Conservation (phyloP, 2,329 filamentous ascomycete genomes). For the Verticillium tricorpus region DNA sequence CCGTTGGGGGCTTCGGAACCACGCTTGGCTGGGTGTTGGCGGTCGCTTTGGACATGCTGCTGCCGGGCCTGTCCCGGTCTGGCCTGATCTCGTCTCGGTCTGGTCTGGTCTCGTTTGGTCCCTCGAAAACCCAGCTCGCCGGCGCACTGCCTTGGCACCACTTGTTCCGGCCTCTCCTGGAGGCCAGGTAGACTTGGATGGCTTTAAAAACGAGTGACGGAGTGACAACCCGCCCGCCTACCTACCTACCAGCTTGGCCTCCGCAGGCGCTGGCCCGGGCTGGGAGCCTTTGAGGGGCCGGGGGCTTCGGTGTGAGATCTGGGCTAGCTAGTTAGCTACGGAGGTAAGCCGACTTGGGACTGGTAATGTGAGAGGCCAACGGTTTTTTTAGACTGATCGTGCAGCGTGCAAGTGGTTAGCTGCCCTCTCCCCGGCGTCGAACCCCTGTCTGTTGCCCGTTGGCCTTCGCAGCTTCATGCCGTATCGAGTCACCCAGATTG, state of each 20-base stretch:
- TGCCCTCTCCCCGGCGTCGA: neutral
- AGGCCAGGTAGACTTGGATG: neutral
- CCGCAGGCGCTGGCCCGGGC: neutral
- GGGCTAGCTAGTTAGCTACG: neutral
- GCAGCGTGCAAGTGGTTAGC: neutral
- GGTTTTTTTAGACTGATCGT: neutral
- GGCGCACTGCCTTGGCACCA: neutral
- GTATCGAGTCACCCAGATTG: neutral
- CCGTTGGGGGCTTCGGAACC: neutral
- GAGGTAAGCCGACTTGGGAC: neutral
- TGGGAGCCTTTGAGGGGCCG: too few relatives aligned
- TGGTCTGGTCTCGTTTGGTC: neutral
- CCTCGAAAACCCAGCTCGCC: neutral
- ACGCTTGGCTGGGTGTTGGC: neutral
- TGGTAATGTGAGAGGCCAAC: neutral
- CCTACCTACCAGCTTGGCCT: too few relatives aligned
- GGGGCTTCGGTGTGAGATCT: too few relatives aligned
- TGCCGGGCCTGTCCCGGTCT: neutral
- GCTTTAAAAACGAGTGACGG: neutral
- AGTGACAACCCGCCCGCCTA: too few relatives aligned
- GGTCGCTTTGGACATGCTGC: neutral
- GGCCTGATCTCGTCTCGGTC: neutral
- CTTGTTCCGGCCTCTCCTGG: too few relatives aligned
- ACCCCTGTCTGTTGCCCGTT: neutral
- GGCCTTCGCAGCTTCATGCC: neutral